Evolutionary conservation across 1,139 yeast genomes (phyloP).

Genomic region (Diutina neorugosa): DNA sequence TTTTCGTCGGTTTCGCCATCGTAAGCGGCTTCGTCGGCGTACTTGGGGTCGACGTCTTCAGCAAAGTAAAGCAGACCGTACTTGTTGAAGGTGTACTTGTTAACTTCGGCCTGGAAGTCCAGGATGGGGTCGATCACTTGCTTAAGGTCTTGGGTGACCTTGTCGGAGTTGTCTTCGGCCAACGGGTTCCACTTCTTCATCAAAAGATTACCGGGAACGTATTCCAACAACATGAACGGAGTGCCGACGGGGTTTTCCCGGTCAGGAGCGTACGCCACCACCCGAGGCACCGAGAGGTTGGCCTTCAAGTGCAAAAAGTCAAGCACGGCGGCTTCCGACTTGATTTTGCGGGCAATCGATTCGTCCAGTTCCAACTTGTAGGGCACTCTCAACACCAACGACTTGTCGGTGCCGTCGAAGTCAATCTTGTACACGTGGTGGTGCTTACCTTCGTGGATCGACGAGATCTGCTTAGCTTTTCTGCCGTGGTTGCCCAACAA

Average conservation of each 20-base stretch:
- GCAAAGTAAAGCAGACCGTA: conserved; percentile 75
- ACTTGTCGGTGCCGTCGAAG: conserved; percentile 36
- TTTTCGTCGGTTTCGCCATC: conserved; percentile 47
- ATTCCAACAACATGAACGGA: conserved; percentile 76
- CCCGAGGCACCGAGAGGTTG: conserved; percentile 54
- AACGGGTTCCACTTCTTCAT: conserved; percentile 91
- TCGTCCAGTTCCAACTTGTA: conserved; percentile 58
- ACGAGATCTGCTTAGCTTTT: conserved; percentile 56
- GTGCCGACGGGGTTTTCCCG: conserved; percentile 48
- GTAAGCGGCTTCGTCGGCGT: conserved; percentile 39
- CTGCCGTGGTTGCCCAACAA: conserved; percentile 29
- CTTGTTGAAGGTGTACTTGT: conserved; percentile 46
- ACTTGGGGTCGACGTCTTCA: conserved; percentile 37
- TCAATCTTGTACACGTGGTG: conserved; percentile 72
- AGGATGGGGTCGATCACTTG: conserved; percentile 51
- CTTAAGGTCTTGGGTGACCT: conserved; percentile 25
- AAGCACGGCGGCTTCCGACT: conserved; percentile 88
- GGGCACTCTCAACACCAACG: conserved; percentile 73
- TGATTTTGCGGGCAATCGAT: conserved; percentile 54
- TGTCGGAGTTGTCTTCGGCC: conserved; percentile 12
- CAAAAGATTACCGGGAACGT: conserved; percentile 62
- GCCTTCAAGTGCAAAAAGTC: conserved; percentile 58
- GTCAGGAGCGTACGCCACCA: conserved; percentile 59
- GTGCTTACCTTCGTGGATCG: conserved; percentile 89
- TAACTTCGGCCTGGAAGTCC: conserved; percentile 42